Base-by-base conservation (phyloP, 202 grass and related monocot genomes). In the Panicum virgatum region DNA sequence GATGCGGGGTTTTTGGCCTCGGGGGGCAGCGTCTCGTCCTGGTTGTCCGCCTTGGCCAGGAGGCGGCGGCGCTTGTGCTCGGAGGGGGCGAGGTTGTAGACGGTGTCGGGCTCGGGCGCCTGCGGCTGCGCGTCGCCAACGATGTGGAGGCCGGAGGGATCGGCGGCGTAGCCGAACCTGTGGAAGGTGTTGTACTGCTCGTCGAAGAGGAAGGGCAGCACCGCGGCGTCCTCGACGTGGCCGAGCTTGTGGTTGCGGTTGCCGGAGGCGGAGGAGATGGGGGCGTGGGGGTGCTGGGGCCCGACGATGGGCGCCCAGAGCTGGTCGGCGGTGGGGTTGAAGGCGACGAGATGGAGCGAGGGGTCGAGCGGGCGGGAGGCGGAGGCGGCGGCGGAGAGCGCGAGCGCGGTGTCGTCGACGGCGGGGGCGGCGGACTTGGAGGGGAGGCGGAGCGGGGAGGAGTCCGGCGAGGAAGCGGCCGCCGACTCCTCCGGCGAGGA, bases 161-260 rank as follows among this genome's bases (percentile, higher is more conserved):
- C 92, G 11, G 92, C 36, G 47, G 96, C 92, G 80, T 99, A 99
- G 73, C 96, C 92, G 63, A 91, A 96, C 7, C 90, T 86, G 64
- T 99, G 96, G 62, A 96, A 99, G 69, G 96, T 99, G 85, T 96
- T 99, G 56, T 96, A 99, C 75, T 99, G 91, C 78, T 99, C 96
- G 42, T 99, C 96, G 78, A 98, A 98, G 52, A 96, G 92, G 87
- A 98, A 98, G n/a, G 92, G 92, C 72, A 96, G 86, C 26, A 99
- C 72, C 0, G 89, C 62, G 46, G 96, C 92, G 65, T 96, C 92
- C 87, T 99, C 96, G 25, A 99, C 92, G 80, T 93, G 94, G 20
- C 92, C 92, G 68, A 99, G 89, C 85, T 99, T 99, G 85, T 99
- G 96, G 90, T 99, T 99, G 65, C 92, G 90, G 80, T 96, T 86